Conservation (phyloP, 345 rosid species). For the Lepidium aucheri region DNA sequence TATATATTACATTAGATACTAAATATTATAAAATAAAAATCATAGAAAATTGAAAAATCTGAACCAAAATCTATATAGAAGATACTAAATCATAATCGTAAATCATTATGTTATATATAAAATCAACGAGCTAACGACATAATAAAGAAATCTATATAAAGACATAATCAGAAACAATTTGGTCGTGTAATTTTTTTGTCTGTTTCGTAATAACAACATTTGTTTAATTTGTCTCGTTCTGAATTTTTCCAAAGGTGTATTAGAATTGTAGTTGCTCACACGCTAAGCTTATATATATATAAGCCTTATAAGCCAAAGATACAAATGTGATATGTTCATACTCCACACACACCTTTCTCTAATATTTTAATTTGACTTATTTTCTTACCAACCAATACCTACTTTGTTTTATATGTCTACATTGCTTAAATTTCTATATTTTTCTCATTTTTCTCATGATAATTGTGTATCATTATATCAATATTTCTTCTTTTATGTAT, state of each 20-base stretch:
- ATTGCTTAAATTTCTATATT: not conserved
- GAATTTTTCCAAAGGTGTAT: constrained; percentile 10
- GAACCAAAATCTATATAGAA: not conserved
- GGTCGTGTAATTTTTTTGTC: constrained; percentile 7
- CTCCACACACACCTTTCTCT: not conserved
- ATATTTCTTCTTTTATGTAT: not conserved
- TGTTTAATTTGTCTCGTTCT: not conserved
- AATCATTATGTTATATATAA: too few relatives aligned
- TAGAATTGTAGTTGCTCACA: constrained; percentile 21
- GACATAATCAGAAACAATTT: not conserved
- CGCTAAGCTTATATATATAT: constrained; percentile 4
- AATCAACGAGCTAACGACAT: too few relatives aligned
- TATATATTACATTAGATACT: too few relatives aligned
- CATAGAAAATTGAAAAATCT: not conserved
- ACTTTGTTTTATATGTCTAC: not conserved
- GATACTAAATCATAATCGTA: too few relatives aligned
- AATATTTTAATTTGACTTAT: not conserved
- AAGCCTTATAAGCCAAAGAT: not conserved
- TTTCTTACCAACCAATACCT: constrained; percentile 13
- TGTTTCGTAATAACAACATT: constrained; percentile 8
- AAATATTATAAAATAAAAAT: not conserved
- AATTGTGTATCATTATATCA: not conserved
- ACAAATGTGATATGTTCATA: not conserved
- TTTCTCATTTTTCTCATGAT: not conserved
- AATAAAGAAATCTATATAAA: not conserved